Conservation (phyloP, 352 stramenopile genomes). For the Elongisporangium undulatum region DNA sequence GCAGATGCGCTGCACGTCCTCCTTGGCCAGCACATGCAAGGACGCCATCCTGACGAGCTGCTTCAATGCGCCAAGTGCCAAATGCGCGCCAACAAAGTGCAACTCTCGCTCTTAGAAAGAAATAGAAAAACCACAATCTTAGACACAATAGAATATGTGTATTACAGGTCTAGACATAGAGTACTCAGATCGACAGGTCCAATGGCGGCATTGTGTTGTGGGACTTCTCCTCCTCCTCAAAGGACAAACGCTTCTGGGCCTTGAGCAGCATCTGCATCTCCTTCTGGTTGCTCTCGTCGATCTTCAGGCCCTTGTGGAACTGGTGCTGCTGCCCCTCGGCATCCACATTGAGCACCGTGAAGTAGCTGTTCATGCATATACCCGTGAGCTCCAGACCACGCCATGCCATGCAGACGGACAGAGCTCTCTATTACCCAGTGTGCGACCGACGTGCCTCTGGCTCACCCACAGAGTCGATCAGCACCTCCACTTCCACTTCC, state of each 20-base stretch:
- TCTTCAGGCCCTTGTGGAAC: slow-evolving; percentile 40
- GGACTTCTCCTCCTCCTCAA: slow-evolving; percentile 35
- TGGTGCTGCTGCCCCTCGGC: slow-evolving; percentile 26
- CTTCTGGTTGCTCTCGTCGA: slow-evolving; percentile 40
- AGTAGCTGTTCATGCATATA: slow-evolving; percentile 24
- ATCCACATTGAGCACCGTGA: slow-evolving; percentile 57
- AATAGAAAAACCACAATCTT: too few relatives aligned
- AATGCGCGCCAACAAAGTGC: neutral
- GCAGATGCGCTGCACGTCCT: slow-evolving; percentile 67
- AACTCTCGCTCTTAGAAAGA: neutral
- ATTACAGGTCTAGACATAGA: neutral
- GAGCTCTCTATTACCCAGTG: slow-evolving; percentile 27
- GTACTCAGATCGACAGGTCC: neutral
- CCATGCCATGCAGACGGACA: neutral
- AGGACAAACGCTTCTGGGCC: slow-evolving; percentile 49
- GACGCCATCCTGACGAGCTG: neutral
- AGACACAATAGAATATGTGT: neutral
- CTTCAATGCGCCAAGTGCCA: neutral
- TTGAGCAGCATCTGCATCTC: slow-evolving; percentile 52
- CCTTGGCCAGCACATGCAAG: slow-evolving; percentile 36
- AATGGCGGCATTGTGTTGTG: neutral
- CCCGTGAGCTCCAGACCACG: neutral
- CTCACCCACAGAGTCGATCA: slow-evolving; percentile 30
- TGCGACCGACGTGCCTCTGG: slow-evolving; percentile 39
- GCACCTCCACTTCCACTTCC: slow-evolving; percentile 67